Percentiles rank a stretch among this genome's conserved stretches.
phyloP scores from a whole-genome alignment of 108 stramenopile species.

The Cyclotella atomus region DNA sequence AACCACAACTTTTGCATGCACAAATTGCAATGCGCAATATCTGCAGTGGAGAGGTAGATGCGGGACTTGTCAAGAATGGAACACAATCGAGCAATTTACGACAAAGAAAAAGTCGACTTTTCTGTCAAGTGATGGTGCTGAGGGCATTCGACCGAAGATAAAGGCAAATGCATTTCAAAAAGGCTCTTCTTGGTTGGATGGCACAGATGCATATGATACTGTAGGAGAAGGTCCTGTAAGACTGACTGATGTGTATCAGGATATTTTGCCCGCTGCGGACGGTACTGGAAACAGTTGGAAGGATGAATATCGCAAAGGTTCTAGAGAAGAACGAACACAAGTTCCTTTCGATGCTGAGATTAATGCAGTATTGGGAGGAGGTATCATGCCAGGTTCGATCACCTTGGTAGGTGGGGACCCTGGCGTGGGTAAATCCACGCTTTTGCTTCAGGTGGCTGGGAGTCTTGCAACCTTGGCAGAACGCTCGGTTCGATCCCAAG shows the following conservation, averaged over 20 bases:
- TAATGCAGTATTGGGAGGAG: slow-evolving; percentile 92
- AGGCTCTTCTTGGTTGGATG: slow-evolving; percentile 71
- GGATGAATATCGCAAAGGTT: slow-evolving; percentile 16
- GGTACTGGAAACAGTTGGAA: slow-evolving; percentile 17
- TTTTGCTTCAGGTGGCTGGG: slow-evolving; percentile 76
- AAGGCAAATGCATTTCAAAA: slow-evolving; percentile 12
- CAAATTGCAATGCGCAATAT: slow-evolving; percentile 87
- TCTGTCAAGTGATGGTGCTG: slow-evolving; percentile 6
- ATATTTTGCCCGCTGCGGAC: slow-evolving; percentile 44
- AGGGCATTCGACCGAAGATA: neutral
- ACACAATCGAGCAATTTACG: slow-evolving; percentile 81
- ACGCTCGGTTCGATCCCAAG: slow-evolving; percentile 45
- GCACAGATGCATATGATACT: slow-evolving; percentile 15
- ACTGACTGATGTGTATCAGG: slow-evolving; percentile 66
- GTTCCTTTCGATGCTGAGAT: slow-evolving; percentile 85
- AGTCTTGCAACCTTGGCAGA: slow-evolving; percentile 57
- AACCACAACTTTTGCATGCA: slow-evolving; percentile 67
- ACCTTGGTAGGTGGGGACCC: slow-evolving; percentile 92
- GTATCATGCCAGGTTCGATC: slow-evolving; percentile 89
- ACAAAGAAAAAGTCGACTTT: slow-evolving; percentile 39
- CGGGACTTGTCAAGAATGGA: slow-evolving; percentile 92
- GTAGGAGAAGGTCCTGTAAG: slow-evolving; percentile 63
- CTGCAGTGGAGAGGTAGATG: slow-evolving; percentile 94
- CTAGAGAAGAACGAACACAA: slow-evolving; percentile 44
- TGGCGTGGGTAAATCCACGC: slow-evolving; percentile 74